Evolutionary conservation across 768 basidiomycete genomes (phyloP).

Genomic region (Leucogyrophana mollusca): DNA sequence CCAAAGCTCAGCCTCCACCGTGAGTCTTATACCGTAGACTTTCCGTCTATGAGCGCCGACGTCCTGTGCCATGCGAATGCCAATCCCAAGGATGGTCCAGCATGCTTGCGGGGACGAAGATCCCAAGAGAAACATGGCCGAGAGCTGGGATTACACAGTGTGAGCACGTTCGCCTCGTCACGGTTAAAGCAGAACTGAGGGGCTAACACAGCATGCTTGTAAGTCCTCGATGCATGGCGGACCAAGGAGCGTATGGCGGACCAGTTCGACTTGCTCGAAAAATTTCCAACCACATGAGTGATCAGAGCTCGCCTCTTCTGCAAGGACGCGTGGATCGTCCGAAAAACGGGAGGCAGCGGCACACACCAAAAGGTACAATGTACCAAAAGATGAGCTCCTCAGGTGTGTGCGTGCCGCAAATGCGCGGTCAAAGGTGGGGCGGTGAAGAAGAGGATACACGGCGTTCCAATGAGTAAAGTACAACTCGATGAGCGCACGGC

Average conservation of each 20-base stretch:
- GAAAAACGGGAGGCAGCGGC: constrained; percentile 60
- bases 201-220: constrained; percentile 63
- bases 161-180: no score
- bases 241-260: constrained; percentile 55
- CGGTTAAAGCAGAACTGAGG: constrained; percentile 11
- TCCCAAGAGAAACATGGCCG: constrained; percentile 52
- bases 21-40: constrained; percentile 26
- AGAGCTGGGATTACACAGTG: constrained; percentile 42
- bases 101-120: constrained; percentile 60
- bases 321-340: constrained; percentile 54
- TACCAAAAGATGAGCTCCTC: constrained; percentile 49
- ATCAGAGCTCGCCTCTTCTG: constrained; percentile 34
- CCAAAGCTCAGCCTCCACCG: constrained; percentile 58
- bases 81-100: constrained; percentile 68
- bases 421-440: constrained; percentile 59
- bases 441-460: constrained; percentile 68
- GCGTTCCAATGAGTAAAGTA: constrained; percentile 63
- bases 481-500: constrained; percentile 49
- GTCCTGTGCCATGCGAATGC: constrained; percentile 58
- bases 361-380: constrained; percentile 66
- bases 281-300: constrained; percentile 55
- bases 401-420: constrained; percentile 49
- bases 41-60: constrained; percentile 52
- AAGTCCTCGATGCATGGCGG: constrained; percentile 66
- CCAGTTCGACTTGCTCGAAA: constrained; percentile 52